These are phyloP conservation scores for Salix caprea DNA, from an alignment of 345 rosid species.

Conservation along the genomic window DNA sequence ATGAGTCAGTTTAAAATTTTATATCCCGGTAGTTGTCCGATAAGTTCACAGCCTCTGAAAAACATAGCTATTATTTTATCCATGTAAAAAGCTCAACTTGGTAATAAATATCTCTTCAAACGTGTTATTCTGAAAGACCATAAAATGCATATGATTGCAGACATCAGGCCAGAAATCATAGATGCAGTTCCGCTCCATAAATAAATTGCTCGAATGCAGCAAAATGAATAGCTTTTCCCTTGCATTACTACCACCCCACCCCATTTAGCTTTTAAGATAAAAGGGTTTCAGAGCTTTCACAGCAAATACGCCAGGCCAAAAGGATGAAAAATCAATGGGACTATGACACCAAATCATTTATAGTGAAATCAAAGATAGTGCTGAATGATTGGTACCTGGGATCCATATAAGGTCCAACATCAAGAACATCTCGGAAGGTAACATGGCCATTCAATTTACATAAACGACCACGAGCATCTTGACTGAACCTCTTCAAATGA, in stretches of 20 bases:
- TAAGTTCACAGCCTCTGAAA: not conserved
- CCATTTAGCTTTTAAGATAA: not conserved
- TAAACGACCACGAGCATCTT: conserved; percentile 87
- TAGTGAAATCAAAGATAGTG: not conserved
- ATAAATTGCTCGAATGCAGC: not conserved
- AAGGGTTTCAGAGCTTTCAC: not conserved
- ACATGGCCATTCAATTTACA: conserved; percentile 93
- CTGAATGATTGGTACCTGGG: conserved; percentile 50
- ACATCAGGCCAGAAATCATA: not conserved
- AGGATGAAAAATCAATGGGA: not conserved
- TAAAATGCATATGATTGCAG: not conserved
- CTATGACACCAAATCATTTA: not conserved
- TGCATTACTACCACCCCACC: not conserved
- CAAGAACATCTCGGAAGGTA: conserved; percentile 58
- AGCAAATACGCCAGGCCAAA: not conserved
- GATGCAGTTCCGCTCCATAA: not conserved
- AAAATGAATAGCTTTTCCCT: not conserved
- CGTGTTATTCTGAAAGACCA: not conserved
- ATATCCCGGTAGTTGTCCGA: not conserved
- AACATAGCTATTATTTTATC: not conserved
- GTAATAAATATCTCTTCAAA: not conserved
- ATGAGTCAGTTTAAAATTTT: not conserved
- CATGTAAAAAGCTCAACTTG: not conserved
- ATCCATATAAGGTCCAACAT: conserved; percentile 76
- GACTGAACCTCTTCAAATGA: conserved; percentile 93